Base-by-base conservation (phyloP, 2,329 filamentous ascomycete species). In the Fusarium decemcellulare region DNA sequence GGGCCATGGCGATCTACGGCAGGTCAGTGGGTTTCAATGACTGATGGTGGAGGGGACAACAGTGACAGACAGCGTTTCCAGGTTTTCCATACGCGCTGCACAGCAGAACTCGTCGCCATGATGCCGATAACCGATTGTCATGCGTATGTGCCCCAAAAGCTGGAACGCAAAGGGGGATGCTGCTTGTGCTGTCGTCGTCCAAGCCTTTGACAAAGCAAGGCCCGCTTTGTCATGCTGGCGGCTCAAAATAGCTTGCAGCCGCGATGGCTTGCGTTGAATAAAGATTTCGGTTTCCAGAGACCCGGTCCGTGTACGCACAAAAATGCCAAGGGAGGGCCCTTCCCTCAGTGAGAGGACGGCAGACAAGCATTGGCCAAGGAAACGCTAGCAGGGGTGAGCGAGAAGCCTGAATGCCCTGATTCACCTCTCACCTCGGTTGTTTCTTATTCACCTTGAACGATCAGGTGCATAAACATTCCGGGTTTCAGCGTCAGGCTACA, bases 301-400 rank as follows among this genome's bases (percentile, higher is more conserved):
- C 39, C 39, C 51, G 18, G 34, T 37, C 37, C 51, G 51, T 43
- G 37, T 43, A 32, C 18, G 18, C 18, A 23, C 39, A 43, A n/a
- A 54, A 54, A 42, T 11, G 27, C 3, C 51, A 40, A 53, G 51
- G 23, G 14, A 23, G 15, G 3, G 51, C 15, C 32, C 30, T 6
- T 11, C 32, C 32, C 11, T 11, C 32, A 11, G 3, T 34, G 16
- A 43, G 23, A 23, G n/a, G 14, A 30, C 8, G 27, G 27, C 16
- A 58, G 55, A 58, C 44, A 58, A 58, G 44, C 55, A 58, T 58
- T 58, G 34, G 55, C 55, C 55, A 58, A 58, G 55, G 34, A 32
- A 14, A 32, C 44, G 11, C 32, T 34, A 34, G 32, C 16, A 34
- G n/a, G 53, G 32, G 34, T 36, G 15, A 23, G 18, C 18, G 18